phyloP scores from a whole-genome alignment of 140 eudicot species.

The Oenanthe javanica region DNA sequence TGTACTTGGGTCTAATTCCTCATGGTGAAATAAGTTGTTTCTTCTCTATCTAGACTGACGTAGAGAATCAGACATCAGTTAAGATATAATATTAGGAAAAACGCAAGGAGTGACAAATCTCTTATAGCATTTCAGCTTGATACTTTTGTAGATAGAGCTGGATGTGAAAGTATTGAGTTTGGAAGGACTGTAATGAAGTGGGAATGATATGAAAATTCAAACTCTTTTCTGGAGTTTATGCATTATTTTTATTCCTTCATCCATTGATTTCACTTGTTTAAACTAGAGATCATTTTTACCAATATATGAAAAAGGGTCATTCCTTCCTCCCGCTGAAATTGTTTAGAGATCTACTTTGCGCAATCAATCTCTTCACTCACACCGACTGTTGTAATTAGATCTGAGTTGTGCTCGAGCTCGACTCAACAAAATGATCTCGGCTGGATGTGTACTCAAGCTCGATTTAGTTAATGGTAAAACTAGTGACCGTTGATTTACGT shows the following conservation, averaged over 20 bases:
- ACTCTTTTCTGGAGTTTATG: too few species aligned
- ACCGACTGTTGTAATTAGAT: background rate
- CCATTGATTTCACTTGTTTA: background rate
- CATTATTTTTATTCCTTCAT: too few species aligned
- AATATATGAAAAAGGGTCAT: background rate
- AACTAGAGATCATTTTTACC: background rate
- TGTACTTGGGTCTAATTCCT: background rate
- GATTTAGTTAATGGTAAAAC: background rate
- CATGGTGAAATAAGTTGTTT: background rate
- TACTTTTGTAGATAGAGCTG: background rate
- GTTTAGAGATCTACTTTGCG: too few species aligned
- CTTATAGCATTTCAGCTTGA: background rate
- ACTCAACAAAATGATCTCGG: background rate
- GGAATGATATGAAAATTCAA: background rate
- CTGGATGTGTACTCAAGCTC: background rate
- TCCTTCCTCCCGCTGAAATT: background rate
- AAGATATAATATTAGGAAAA: background rate
- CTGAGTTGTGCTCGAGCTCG: background rate
- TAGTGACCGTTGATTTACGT: background rate
- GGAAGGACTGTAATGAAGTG: background rate
- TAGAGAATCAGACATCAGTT: background rate
- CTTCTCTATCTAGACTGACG: background rate
- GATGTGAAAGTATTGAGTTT: background rate
- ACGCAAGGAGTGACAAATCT: background rate
- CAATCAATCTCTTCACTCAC: background rate